Conservation (phyloP, 1,284 basidiomycete genomes). For the Ustilago trichophora region DNA sequence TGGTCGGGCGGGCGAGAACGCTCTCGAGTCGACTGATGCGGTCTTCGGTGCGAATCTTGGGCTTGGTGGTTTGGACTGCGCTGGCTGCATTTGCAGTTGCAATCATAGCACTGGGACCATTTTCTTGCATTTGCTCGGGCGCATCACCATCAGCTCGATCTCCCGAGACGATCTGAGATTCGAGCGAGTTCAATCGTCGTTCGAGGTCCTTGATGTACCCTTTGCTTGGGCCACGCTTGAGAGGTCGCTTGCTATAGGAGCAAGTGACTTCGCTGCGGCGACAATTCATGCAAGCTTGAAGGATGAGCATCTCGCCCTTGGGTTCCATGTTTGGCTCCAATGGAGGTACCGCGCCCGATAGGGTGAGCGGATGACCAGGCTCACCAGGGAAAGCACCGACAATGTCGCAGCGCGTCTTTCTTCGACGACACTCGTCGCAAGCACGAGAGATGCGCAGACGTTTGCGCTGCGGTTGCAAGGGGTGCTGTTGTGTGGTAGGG, state of each 20-base stretch:
- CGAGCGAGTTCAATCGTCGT: constrained; percentile 49
- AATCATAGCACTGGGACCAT: too few species aligned
- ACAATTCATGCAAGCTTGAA: constrained; percentile 54
- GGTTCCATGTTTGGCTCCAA: constrained; percentile 34
- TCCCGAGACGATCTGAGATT: constrained; percentile 29
- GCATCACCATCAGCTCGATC: constrained; percentile 5
- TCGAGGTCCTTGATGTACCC: constrained; percentile 59
- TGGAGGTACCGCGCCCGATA: constrained; percentile 34
- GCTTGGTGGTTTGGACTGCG: constrained; percentile 4
- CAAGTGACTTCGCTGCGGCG: constrained; percentile 42
- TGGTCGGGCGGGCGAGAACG: constrained; percentile 18
- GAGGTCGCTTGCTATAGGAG: constrained; percentile 48
- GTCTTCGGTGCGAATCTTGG: constrained; percentile 40
- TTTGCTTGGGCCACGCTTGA: constrained; percentile 52
- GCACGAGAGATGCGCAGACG: constrained; percentile 47
- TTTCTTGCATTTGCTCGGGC: background rate
- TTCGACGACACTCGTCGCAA: constrained; percentile 44
- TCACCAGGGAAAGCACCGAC: constrained; percentile 51
- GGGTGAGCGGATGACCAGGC: constrained; percentile 34
- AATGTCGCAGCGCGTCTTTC: constrained; percentile 52
- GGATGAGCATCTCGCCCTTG: constrained; percentile 51
- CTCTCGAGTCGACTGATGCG: constrained; percentile 42
- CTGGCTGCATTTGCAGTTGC: background rate
- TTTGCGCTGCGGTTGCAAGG: constrained; percentile 33
- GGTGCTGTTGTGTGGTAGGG: constrained; percentile 3